These are phyloP conservation scores for Eutrema japonicum DNA, from an alignment of 345 rosid genomes.

Conservation along the genomic window DNA sequence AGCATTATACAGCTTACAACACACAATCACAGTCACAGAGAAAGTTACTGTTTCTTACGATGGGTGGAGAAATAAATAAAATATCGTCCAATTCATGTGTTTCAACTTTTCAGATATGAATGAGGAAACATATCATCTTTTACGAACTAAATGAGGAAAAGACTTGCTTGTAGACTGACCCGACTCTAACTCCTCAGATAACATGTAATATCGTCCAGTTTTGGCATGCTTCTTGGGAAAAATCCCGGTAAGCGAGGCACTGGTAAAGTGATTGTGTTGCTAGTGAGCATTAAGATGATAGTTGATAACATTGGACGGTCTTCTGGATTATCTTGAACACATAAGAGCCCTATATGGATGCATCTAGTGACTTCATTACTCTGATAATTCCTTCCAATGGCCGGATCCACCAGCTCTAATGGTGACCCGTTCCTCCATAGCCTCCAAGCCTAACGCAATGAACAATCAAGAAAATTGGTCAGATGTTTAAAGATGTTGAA, in stretches of 20 bases:
- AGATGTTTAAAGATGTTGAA: not conserved
- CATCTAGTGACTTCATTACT: conserved; percentile 37
- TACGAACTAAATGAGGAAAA: conserved; percentile 8
- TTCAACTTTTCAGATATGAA: not conserved
- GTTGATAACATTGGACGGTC: conserved; percentile 33
- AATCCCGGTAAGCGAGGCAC: conserved; percentile 27
- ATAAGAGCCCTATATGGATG: conserved; percentile 38
- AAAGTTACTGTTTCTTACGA: not conserved
- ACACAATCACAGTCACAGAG: not conserved
- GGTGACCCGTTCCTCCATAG: conserved; percentile 39
- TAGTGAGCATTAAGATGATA: conserved; percentile 38
- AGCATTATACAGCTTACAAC: not conserved
- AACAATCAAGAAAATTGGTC: conserved; percentile 8
- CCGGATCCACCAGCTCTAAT: conserved; percentile 35
- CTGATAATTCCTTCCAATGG: conserved; percentile 25
- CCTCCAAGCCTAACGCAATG: conserved; percentile 36
- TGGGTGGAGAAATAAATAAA: conserved; percentile 3
- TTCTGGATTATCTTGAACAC: conserved; percentile 41
- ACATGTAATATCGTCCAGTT: not conserved
- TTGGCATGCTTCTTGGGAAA: conserved; percentile 6
- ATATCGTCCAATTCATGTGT: not conserved
- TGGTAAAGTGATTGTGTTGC: conserved; percentile 36
- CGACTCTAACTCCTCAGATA: conserved; percentile 1
- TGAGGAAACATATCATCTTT: not conserved
- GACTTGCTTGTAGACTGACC: not conserved